Evolutionary conservation across 306 rosid genomes (phyloP).

Genomic region (Cyclanthera cordifolia): DNA sequence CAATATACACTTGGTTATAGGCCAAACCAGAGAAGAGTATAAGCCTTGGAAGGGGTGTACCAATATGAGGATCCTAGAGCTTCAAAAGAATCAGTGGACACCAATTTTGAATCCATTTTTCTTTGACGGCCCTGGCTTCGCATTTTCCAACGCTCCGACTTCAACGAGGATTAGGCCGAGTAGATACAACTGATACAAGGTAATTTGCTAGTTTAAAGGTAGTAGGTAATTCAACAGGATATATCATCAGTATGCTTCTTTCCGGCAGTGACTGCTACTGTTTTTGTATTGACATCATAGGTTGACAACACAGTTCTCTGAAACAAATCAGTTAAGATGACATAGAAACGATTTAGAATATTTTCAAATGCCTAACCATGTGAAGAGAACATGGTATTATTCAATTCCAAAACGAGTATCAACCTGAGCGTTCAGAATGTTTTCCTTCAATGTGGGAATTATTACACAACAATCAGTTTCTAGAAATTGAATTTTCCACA

Average conservation of each 20-base stretch:
- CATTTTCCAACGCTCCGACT: background rate
- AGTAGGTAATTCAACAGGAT: constrained; percentile 40
- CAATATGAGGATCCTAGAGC: background rate
- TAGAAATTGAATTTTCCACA: background rate
- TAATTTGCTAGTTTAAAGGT: constrained; percentile 28
- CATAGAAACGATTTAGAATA: background rate
- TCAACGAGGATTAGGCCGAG: background rate
- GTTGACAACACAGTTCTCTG: constrained; percentile 53
- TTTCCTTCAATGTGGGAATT: constrained; percentile 8
- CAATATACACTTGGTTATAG: constrained; percentile 13
- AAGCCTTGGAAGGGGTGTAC: background rate
- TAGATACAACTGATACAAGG: constrained; percentile 19
- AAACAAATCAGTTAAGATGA: constrained; percentile 18
- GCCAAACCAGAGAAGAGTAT: constrained; percentile 6
- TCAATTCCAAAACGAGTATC: background rate
- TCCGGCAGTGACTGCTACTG: constrained; percentile 31
- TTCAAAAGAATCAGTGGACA: background rate
- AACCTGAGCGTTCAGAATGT: background rate
- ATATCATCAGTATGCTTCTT: constrained; percentile 30
- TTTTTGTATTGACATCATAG: constrained; percentile 29
- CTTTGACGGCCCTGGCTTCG: background rate
- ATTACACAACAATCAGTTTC: background rate
- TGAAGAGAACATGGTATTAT: background rate
- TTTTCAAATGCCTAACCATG: background rate
- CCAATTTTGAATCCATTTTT: background rate